Evolutionary conservation across 2,329 filamentous ascomycete genomes (phyloP).

Genomic region (Stagonosporopsis tanaceti): DNA sequence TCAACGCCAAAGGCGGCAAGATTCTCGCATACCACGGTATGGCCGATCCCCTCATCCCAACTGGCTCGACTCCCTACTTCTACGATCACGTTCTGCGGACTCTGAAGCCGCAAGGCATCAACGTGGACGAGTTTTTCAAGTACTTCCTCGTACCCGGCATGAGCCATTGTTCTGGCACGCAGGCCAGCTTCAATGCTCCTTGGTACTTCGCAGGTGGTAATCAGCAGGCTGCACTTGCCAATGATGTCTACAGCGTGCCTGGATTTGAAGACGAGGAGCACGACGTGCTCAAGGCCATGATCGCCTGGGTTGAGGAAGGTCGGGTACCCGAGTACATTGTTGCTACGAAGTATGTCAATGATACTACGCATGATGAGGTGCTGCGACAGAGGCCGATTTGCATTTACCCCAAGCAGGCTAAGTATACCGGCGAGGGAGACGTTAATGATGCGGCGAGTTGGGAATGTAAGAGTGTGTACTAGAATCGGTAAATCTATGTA

Average conservation of each 20-base stretch:
- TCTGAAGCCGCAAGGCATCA: constrained; percentile 45
- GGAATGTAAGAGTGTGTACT: constrained; percentile 38
- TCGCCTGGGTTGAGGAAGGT: constrained; percentile 55
- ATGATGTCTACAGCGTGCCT: constrained; percentile 34
- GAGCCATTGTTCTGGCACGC: constrained; percentile 53
- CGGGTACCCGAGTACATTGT: constrained; percentile 51
- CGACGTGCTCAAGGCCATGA: constrained; percentile 57
- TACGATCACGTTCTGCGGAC: constrained; percentile 56
- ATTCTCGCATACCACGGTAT: constrained; percentile 56
- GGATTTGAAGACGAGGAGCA: constrained; percentile 48
- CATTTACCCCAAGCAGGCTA: constrained; percentile 45
- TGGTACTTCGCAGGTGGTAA: constrained; percentile 55
- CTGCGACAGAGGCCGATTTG: constrained; percentile 45
- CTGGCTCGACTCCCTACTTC: constrained; percentile 61
- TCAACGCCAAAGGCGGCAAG: constrained; percentile 54
- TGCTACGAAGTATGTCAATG: constrained; percentile 41
- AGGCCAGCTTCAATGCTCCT: constrained; percentile 48
- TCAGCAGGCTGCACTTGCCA: constrained; percentile 17
- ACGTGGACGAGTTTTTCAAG: constrained; percentile 53
- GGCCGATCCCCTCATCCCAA: constrained; percentile 57
- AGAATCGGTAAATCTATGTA: background rate
- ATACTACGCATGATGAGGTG: constrained; percentile 29
- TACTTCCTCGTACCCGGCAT: constrained; percentile 57
- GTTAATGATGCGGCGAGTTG: constrained; percentile 35
- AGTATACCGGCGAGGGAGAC: constrained; percentile 41